phyloP scores from a whole-genome alignment of 768 basidiomycete genomes.

The Tubosaeta brunneosetosa region DNA sequence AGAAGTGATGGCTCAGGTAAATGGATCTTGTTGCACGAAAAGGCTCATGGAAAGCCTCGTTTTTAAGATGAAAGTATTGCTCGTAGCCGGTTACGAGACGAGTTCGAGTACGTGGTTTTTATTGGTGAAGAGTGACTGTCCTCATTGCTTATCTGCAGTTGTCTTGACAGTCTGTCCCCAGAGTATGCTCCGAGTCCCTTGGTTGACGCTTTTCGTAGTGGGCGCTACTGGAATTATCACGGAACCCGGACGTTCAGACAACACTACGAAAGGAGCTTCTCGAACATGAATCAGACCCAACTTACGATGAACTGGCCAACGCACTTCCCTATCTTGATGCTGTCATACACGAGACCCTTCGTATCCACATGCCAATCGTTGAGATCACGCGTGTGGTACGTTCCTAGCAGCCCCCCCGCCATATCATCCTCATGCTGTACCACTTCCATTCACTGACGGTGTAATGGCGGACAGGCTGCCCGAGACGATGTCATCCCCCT shows the following conservation, averaged over 20 bases:
- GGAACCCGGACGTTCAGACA: conserved; percentile 41
- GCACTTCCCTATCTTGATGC: conserved; percentile 54
- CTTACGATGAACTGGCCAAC: conserved; percentile 48
- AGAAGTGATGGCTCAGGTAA: conserved; percentile 25
- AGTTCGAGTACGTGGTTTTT: conserved; percentile 11
- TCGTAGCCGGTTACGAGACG: conserved; percentile 22
- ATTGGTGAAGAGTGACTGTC: not conserved
- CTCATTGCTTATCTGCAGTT: conserved; percentile 2
- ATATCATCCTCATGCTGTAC: too few relatives aligned
- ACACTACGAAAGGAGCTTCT: conserved; percentile 48
- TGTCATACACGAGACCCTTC: conserved; percentile 41
- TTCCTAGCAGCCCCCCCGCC: too few relatives aligned
- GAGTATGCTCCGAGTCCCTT: not conserved
- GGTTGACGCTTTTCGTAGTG: conserved; percentile 32
- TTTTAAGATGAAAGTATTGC: conserved; percentile 12
- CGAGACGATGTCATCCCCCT: conserved; percentile 60
- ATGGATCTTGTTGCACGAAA: not conserved
- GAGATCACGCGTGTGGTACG: conserved; percentile 17
- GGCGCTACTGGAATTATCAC: conserved; percentile 47
- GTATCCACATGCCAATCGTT: conserved; percentile 38
- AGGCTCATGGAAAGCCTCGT: too few relatives aligned
- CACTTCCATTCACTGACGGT: not conserved
- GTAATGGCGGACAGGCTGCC: conserved; percentile 29
- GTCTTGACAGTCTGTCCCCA: conserved; percentile 9
- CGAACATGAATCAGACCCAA: conserved; percentile 42